Evolutionary conservation across 768 basidiomycete species (phyloP), one percentile per base, ranked within the genome.

Genomic region (Mycena belliarum): DNA sequence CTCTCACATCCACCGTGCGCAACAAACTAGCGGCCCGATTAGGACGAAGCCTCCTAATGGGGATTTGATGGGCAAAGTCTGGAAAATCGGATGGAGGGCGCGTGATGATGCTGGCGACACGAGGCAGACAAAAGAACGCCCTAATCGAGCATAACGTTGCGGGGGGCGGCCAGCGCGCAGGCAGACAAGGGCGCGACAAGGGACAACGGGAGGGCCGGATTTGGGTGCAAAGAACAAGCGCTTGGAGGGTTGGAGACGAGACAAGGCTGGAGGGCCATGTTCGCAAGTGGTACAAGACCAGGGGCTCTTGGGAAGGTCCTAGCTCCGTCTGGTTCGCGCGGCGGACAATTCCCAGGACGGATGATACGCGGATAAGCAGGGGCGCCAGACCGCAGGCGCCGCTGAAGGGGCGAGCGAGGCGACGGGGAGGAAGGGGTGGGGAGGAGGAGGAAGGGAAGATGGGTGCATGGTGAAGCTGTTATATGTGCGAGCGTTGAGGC

Each of bases 131-230:
- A 52, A 29, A 29, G 41, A 21, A 52, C 41, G 21, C 15, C 51
- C 41, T 33, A 23, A 52, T 52, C 29, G 41, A n/a, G 51, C 26
- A 52, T n/a, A 52, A 52, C 51, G 51, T 5, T 8, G 32, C n/a
- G n/a, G n/a, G n/a, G n/a, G n/a, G n/a, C n/a, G n/a, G n/a, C n/a
- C n/a, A n/a, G n/a, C n/a, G n/a, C n/a, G n/a, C 29, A 14, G 7
- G 29, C 33, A 35, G 14, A 9, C 14, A 35, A 44, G 42, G 50
- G 20, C 37, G 18, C 7, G 26, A 11, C 29, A 32, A 32, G 29
- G 29, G 37, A 20, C 37, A 49, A 25, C 15, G 35, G 6, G 28
- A 7, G 2, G 50, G 3, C 6, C n/a, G 6, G 6, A 16, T 18
- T 1, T 23, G 20, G 37, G 20, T 12, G 23, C 33, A 49, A 49